Evolutionary conservation across 1,139 yeast genomes (phyloP).

Genomic region (Kluyveromyces sp.): DNA sequence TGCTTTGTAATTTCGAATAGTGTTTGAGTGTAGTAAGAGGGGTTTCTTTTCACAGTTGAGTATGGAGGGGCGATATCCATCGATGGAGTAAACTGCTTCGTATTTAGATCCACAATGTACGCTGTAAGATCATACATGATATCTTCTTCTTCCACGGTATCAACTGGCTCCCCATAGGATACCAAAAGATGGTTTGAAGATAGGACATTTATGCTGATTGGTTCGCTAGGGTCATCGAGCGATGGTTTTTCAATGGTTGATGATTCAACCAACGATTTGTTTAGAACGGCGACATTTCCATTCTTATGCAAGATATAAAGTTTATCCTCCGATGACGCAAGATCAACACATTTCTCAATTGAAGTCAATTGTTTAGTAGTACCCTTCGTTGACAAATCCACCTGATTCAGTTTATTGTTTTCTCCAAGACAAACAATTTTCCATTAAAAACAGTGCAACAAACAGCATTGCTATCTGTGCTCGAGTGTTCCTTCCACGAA

Average conservation of each 20-base stretch:
- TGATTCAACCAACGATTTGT: neutral
- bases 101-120: constrained; percentile 16
- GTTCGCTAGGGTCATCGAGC: constrained; percentile 14
- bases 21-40: constrained; percentile 40
- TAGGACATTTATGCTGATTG: constrained; percentile 15
- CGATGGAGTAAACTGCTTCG: constrained; percentile 30
- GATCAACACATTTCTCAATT: neutral
- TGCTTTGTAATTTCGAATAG: constrained; percentile 41
- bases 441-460: neutral
- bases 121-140: constrained; percentile 21
- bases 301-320: neutral
- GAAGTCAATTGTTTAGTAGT: neutral
- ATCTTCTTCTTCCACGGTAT: constrained; percentile 17
- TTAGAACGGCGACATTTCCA: neutral
- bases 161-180: constrained; percentile 18
- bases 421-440: neutral
- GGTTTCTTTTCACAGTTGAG: constrained; percentile 44
- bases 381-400: neutral
- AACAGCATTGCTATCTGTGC: neutral
- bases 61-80: constrained; percentile 53
- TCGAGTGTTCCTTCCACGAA: neutral
- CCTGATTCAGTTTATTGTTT: neutral
- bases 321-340: neutral
- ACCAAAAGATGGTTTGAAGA: constrained; percentile 13
- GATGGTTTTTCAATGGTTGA: constrained; percentile 2